Evolutionary conservation across 1,284 basidiomycete species (phyloP).

Genomic region (Trichosporon sp.): DNA sequence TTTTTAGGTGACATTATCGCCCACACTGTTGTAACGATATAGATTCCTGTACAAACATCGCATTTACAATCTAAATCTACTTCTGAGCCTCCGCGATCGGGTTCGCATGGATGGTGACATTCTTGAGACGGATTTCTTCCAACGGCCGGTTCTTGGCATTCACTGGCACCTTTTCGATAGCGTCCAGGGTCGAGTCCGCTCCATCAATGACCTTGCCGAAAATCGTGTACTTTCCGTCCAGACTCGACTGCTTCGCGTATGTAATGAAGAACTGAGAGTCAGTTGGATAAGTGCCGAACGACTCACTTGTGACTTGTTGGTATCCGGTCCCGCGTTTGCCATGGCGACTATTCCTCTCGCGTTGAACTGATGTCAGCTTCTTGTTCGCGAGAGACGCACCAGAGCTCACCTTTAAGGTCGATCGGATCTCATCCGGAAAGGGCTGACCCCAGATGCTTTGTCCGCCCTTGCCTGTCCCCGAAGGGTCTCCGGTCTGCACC

Average conservation of each 20-base stretch:
- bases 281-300: not conserved
- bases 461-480: slow-evolving; percentile 56
- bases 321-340: slow-evolving; percentile 89
- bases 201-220: slow-evolving; percentile 95
- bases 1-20: not conserved
- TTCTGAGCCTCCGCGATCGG: slow-evolving; percentile 54
- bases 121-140: slow-evolving; percentile 66
- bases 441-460: slow-evolving; percentile 61
- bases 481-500: slow-evolving; percentile 81
- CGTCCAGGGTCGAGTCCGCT: slow-evolving; percentile 76
- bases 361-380: slow-evolving; percentile 64
- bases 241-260: slow-evolving; percentile 82
- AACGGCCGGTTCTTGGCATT: slow-evolving; percentile 83
- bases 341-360: slow-evolving; percentile 88
- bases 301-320: slow-evolving; percentile 69
- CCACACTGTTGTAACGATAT: not conserved
- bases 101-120: slow-evolving; percentile 93
- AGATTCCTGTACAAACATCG: slow-evolving; percentile 8
- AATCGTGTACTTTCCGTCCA: slow-evolving; percentile 92
- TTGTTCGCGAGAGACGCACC: no score
- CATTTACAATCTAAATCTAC: slow-evolving; percentile 11
- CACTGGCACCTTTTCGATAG: slow-evolving; percentile 84
- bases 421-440: slow-evolving; percentile 82
- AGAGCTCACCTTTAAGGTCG: slow-evolving; percentile 71
- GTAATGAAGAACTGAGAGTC: slow-evolving; percentile 74